Conservation (phyloP, 2,329 filamentous ascomycete species). For the Drechslerella stenobrocha region DNA sequence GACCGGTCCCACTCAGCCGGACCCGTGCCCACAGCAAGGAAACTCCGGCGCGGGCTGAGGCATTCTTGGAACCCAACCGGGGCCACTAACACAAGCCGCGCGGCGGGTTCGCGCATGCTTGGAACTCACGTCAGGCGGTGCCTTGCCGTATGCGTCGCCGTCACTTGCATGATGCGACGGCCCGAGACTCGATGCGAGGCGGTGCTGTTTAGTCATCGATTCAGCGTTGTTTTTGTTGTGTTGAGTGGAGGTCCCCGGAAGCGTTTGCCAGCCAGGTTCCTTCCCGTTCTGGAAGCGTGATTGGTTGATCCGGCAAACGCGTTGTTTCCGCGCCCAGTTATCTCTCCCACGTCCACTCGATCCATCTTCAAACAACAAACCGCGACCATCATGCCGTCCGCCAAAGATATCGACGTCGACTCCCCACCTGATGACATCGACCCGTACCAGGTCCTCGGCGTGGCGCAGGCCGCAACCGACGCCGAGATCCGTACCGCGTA, state of each 20-base stretch:
- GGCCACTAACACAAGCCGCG: no score
- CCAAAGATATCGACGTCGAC: slow-evolving; percentile 39
- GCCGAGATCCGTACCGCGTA: slow-evolving; percentile 88
- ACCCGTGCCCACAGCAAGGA: no score
- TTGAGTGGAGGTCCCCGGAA: slow-evolving; percentile 3
- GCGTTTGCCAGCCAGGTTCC: slow-evolving; percentile 3
- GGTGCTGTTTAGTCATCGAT: no score
- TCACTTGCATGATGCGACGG: no score
- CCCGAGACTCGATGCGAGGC: no score
- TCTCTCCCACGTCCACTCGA: not conserved
- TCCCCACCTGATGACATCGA: slow-evolving; percentile 66
- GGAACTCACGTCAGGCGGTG: no score
- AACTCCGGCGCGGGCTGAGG: no score
- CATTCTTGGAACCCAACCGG: no score
- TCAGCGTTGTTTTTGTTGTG: no score
- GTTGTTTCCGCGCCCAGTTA: slow-evolving; percentile 10
- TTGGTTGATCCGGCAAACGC: slow-evolving; percentile 21
- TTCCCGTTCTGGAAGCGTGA: slow-evolving; percentile 23
- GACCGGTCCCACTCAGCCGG: no score
- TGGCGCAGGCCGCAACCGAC: slow-evolving; percentile 71
- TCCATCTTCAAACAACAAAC: not conserved
- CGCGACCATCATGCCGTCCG: slow-evolving; percentile 16
- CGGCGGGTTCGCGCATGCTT: no score
- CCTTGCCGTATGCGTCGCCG: no score
- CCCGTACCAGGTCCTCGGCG: slow-evolving; percentile 77